A percentile compares a stretch with the other conserved stretches of the same genome.
Conservation (phyloP, 75 land plant genomes). For the Chamaecyparis obtusa region DNA sequence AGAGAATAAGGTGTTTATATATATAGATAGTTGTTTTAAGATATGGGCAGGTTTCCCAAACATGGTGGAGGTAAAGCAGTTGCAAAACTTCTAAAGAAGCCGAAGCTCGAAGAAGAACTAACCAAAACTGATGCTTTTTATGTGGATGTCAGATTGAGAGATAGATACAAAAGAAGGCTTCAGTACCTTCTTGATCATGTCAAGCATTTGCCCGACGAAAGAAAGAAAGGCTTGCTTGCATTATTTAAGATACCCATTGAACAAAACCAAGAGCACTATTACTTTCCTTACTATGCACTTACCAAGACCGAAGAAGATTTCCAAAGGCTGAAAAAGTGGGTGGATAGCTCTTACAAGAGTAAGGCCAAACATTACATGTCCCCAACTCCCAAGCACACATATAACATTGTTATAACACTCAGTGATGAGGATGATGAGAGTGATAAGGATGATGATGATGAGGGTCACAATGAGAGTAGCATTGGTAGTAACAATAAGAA, state of each 20-base stretch:
- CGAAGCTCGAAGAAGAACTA: not conserved
- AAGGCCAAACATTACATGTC: slow-evolving; percentile 1
- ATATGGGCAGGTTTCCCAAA: not conserved
- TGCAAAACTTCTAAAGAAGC: not conserved
- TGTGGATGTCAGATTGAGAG: not conserved
- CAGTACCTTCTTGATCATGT: not conserved
- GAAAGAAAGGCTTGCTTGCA: not conserved
- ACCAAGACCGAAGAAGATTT: not conserved
- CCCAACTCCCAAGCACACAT: not conserved
- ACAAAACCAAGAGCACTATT: not conserved
- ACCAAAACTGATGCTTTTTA: not conserved
- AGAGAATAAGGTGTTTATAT: too few relatives aligned
- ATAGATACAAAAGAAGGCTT: not conserved
- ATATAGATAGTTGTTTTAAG: not conserved
- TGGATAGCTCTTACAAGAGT: not conserved
- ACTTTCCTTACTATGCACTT: not conserved
- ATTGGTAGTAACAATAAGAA: too few relatives aligned
- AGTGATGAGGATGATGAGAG: not conserved
- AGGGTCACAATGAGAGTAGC: not conserved
- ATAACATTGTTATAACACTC: not conserved
- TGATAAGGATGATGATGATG: not conserved
- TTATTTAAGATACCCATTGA: not conserved
- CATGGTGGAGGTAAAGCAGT: not conserved
- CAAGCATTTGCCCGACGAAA: not conserved
- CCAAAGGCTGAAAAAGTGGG: not conserved